phyloP scores from a whole-genome alignment of 2,329 filamentous ascomycete species.

The Sporothrix humicola region DNA sequence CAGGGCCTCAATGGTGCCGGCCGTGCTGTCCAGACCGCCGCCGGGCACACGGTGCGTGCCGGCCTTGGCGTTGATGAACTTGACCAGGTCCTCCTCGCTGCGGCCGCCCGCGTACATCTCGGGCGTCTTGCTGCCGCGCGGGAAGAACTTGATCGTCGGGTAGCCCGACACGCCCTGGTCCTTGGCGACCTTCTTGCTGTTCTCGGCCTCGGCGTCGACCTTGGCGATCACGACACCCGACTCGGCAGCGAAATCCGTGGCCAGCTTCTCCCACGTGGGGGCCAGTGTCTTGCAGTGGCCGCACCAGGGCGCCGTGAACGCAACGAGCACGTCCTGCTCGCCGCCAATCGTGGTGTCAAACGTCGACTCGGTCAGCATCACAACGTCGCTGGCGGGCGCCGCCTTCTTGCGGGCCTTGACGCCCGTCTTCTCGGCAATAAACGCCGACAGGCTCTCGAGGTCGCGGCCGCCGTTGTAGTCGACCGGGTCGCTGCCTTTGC shows the following conservation, averaged over 20 bases:
- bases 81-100: conserved; percentile 74
- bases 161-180: conserved; percentile 82
- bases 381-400: conserved; percentile 74
- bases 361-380: conserved; percentile 77
- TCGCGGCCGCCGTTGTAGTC: conserved; percentile 90
- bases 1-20: conserved; percentile 81
- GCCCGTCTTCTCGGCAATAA: conserved; percentile 86
- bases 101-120: conserved; percentile 77
- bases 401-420: conserved; percentile 78
- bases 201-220: conserved; percentile 86
- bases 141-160: conserved; percentile 98
- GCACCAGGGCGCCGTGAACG: conserved; percentile 98
- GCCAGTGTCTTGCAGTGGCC: conserved; percentile 97
- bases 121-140: conserved; percentile 76
- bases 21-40: conserved; percentile 76
- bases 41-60: conserved; percentile 84
- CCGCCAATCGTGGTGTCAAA: conserved; percentile 80
- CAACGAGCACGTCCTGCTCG: conserved; percentile 89
- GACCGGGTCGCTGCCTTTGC: conserved; percentile 81
- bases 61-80: conserved; percentile 85
- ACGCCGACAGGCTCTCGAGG: conserved; percentile 80
- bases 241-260: conserved; percentile 77
- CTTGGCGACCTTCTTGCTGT: conserved; percentile 77
- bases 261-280: conserved; percentile 86
- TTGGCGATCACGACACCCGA: conserved; percentile 85